phyloP scores from a whole-genome alignment of 129 eudicot species.

The Escallonia herrerae region DNA sequence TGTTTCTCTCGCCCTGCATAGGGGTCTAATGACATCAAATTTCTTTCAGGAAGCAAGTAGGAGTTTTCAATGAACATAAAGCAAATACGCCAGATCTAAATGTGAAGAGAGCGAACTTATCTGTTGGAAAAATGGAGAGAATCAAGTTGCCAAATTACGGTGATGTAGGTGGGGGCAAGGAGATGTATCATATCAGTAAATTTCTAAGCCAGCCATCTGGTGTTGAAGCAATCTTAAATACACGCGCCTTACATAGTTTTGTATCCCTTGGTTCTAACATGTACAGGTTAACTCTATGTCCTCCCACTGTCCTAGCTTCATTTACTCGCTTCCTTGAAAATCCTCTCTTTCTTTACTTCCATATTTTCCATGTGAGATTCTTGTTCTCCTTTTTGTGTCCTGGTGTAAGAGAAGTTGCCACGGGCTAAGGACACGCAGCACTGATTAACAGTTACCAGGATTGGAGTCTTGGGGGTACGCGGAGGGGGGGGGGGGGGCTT shows the following conservation, averaged over 20 bases:
- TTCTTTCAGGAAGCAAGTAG: conserved; percentile 44
- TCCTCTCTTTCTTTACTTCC: not conserved
- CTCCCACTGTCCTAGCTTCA: not conserved
- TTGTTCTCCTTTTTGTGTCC: not conserved
- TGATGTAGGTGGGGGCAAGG: conserved; percentile 18
- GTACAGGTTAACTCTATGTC: conserved; percentile 46
- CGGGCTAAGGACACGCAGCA: not conserved
- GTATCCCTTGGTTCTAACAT: conserved; percentile 59
- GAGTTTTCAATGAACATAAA: conserved; percentile 26
- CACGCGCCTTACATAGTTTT: conserved; percentile 52
- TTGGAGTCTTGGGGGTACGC: too few relatives aligned
- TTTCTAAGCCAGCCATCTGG: conserved; percentile 84
- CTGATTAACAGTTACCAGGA: too few relatives aligned
- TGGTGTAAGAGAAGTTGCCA: not conserved
- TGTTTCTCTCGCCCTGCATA: conserved; percentile 15
- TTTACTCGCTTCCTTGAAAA: not conserved
- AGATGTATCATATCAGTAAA: conserved; percentile 41
- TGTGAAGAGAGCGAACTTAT: conserved; percentile 55
- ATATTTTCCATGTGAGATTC: not conserved
- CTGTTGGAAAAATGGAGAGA: conserved; percentile 69
- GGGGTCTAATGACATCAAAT: conserved; percentile 14
- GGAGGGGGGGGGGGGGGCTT: too few relatives aligned
- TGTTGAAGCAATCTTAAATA: conserved; percentile 62
- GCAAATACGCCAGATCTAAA: conserved; percentile 33
- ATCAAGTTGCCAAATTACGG: conserved; percentile 46